Evolutionary conservation across 2,329 filamentous ascomycete genomes (phyloP).

Genomic region (Arthrobotrys sinensis): DNA sequence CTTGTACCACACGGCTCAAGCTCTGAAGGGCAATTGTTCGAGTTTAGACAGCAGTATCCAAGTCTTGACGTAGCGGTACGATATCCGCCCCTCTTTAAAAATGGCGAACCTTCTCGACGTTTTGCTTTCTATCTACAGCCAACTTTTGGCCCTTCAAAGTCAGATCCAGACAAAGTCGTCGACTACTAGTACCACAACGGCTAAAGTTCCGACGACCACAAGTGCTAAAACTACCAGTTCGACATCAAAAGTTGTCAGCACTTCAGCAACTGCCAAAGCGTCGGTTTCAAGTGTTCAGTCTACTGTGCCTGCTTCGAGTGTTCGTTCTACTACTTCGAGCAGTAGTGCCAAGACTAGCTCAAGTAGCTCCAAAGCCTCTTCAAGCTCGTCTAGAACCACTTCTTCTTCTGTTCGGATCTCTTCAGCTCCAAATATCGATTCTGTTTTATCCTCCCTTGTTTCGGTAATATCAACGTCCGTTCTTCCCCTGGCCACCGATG

Average conservation of each 20-base stretch:
- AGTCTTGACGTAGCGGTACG: background rate
- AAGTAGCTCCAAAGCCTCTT: background rate
- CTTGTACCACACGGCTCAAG: conserved; percentile 14
- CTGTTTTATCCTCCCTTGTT: conserved; percentile 30
- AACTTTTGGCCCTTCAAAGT: conserved; percentile 26
- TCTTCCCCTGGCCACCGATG: conserved; percentile 24
- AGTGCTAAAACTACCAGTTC: conserved; percentile 15
- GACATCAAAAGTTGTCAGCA: conserved; percentile 13
- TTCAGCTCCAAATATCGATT: conserved; percentile 31
- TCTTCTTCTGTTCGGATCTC: conserved; percentile 8
- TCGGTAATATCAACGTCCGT: conserved; percentile 26
- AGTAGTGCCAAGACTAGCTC: background rate
- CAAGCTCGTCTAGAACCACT: background rate
- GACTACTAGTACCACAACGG: conserved; percentile 15
- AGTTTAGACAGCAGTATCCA: background rate
- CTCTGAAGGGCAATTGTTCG: background rate
- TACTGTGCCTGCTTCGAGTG: conserved; percentile 46
- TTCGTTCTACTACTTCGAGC: conserved; percentile 25
- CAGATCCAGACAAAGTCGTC: conserved; percentile 27
- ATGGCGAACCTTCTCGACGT: conserved; percentile 20
- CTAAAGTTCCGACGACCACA: conserved; percentile 24
- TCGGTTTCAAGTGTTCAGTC: conserved; percentile 35
- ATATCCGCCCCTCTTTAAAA: background rate
- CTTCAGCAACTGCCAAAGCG: conserved; percentile 35
- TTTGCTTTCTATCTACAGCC: conserved; percentile 25